phyloP scores from a whole-genome alignment of 495 filamentous ascomycete species.

The Talaromyces wortmannii region DNA sequence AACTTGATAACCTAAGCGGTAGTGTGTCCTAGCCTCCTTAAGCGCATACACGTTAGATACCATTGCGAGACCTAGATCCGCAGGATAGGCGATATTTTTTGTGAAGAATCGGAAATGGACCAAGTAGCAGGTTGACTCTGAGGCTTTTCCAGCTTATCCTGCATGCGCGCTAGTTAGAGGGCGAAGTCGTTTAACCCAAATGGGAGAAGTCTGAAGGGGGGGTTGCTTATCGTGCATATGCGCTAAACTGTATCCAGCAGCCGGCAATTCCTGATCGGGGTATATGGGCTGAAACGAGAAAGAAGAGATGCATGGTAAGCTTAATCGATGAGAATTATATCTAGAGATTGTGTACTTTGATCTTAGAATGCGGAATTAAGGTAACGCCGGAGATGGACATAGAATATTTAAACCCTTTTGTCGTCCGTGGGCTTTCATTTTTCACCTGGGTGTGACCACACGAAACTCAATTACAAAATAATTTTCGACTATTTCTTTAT shows the following conservation, averaged over 20 bases:
- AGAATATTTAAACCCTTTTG: too few relatives aligned
- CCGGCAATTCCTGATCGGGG: neutral
- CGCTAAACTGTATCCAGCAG: neutral
- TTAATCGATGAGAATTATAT: too few relatives aligned
- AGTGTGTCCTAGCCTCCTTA: neutral
- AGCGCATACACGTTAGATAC: too few relatives aligned
- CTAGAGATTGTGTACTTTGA: too few relatives aligned
- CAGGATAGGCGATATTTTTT: neutral
- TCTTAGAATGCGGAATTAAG: too few relatives aligned
- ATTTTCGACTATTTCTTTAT: neutral
- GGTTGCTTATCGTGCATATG: slow-evolving; percentile 1
- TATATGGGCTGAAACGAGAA: neutral
- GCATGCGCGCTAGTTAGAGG: neutral
- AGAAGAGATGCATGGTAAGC: too few relatives aligned
- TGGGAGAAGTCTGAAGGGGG: neutral
- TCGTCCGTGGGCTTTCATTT: too few relatives aligned
- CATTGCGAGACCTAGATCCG: neutral
- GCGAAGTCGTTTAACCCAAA: neutral
- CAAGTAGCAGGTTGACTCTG: neutral
- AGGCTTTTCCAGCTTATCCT: neutral
- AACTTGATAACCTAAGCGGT: too few relatives aligned
- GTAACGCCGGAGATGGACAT: too few relatives aligned
- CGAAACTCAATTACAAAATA: neutral
- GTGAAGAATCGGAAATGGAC: too few relatives aligned
- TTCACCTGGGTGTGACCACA: too few relatives aligned